Evolutionary conservation across 2,329 filamentous ascomycete genomes (phyloP).

Genomic region (Fusarium torreyae): DNA sequence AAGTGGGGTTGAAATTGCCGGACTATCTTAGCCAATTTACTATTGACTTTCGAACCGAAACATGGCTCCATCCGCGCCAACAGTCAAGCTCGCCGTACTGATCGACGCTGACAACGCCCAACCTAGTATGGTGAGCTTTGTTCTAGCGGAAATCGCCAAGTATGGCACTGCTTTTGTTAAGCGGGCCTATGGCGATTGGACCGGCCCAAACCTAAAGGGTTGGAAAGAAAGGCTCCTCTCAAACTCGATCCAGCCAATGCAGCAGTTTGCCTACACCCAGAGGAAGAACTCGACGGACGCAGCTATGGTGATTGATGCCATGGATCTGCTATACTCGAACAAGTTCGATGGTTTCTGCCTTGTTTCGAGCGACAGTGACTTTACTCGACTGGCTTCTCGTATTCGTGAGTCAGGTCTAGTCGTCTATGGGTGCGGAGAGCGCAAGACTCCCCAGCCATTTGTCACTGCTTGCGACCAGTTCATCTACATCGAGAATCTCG

Average conservation of each 20-base stretch:
- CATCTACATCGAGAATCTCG: conserved; percentile 49
- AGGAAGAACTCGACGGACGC: conserved; percentile 56
- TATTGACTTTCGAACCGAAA: background rate
- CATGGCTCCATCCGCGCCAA: background rate
- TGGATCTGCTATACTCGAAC: conserved; percentile 55
- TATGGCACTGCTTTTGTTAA: conserved; percentile 53
- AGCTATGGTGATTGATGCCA: conserved; percentile 57
- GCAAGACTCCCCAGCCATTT: conserved; percentile 53
- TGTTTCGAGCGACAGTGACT: conserved; percentile 56
- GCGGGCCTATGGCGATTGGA: conserved; percentile 57
- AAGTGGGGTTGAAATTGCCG: background rate
- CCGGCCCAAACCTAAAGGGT: conserved; percentile 40
- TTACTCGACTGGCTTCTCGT: conserved; percentile 54
- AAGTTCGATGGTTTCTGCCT: conserved; percentile 55
- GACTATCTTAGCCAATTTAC: background rate
- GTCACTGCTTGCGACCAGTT: conserved; percentile 55
- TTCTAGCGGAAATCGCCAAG: conserved; percentile 53
- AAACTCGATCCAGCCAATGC: conserved; percentile 55
- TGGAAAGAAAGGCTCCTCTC: conserved; percentile 54
- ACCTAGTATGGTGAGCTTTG: conserved; percentile 28
- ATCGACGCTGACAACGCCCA: conserved; percentile 55
- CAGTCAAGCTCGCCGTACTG: conserved; percentile 52
- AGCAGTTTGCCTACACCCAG: conserved; percentile 56
- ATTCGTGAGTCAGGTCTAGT: conserved; percentile 48
- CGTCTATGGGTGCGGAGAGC: conserved; percentile 54